Base-by-base conservation (phyloP, 306 rosid genomes). In the Prunus dulcis region DNA sequence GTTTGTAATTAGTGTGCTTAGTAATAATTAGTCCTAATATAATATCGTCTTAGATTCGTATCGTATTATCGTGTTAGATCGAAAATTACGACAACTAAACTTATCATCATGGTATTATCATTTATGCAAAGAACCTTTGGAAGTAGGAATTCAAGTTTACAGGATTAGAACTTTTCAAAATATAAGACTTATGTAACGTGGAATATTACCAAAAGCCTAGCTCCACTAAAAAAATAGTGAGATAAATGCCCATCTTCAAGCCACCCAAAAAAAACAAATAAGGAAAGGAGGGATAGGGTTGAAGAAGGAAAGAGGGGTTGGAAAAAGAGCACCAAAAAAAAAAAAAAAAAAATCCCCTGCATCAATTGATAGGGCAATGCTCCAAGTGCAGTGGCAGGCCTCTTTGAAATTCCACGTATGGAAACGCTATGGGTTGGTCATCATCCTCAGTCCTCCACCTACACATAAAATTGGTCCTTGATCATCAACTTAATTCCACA, bases 401-500 rank as follows among this genome's bases (percentile, higher is more conserved):
- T 38, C 53, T 82, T 46, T 60, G 46, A 46, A 82, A 82, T 77
- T 82, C 85, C 34, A 82, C 85, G 66, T 82, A 82, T 43, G 85
- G 85, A 61, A 56, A 77, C 28, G 85, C 85, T 23, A 52, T 27
- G 19, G 82, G 85, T 68, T 50, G 79, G 32, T 77, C 85, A 25
- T 78, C 82, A 28, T 73, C 82, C 49, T 43, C 78, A 27, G 82
- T 67, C 79, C 67, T 77, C 85, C 85, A 82, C 79, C 85, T 82
- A 60, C 67, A 72, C 46, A 72, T 9, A 63, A 12, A 49, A 17
- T 18, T 6, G 27, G 34, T 56, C 14, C 0, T 38, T 38, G 43
- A 38, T 38, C 43, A 38, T 38, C 41, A 66, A 45, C 12, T 52
- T 52, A 52, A 2, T 57, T 64, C 67, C 11, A 72, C 9, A n/a